Base-by-base conservation (phyloP, 2,329 filamentous ascomycete species). In the Fusarium udum region DNA sequence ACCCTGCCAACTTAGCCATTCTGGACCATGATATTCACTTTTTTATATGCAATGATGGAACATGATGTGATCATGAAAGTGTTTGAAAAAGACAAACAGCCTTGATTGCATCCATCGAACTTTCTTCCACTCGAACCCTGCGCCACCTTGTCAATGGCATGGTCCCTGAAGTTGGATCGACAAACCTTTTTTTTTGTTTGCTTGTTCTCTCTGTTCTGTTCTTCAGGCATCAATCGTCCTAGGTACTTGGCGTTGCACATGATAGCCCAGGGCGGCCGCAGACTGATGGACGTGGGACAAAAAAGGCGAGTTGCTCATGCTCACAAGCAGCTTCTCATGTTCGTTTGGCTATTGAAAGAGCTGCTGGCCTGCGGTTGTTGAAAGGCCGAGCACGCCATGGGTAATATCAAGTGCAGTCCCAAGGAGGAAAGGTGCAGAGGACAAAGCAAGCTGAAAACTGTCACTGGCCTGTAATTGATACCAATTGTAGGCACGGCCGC, bases 351-450 rank as follows among this genome's bases (percentile, higher is more conserved):
- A 43, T 42, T 42, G 51, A 49, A 43, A 48, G 43, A 37, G 37
- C 55, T 69, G 67, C 55, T 76, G 61, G 65, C 68, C 64, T 67
- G 63, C 49, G 51, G 52, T 51, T 61, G 55, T 61, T 58, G 61
- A 61, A 61, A 42, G 57, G 67, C 63, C 74, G 74, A 74, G 71
- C 70, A 46, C 36, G 58, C 48, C 56, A 65, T 75, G 58, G 58
- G 55, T 67, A 58, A 39, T 53, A 56, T 61, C 64, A 57, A 64
- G 61, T 61, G 63, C 71, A 34, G 37, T 65, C 63, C 46, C 42
- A 75, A 77, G 57, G 57, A 70, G 64, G 75, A 73, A 78, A 68
- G 72, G 75, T 77, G 72, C 67, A 72, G 70, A 61, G 64, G 59
- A 58, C 60, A 49, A 71, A 75, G 66, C 72, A 71, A 78, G 74